Evolutionary conservation across 768 basidiomycete genomes (phyloP), one percentile per base, ranked within the genome.

Genomic region (Boletus rubropictus): DNA sequence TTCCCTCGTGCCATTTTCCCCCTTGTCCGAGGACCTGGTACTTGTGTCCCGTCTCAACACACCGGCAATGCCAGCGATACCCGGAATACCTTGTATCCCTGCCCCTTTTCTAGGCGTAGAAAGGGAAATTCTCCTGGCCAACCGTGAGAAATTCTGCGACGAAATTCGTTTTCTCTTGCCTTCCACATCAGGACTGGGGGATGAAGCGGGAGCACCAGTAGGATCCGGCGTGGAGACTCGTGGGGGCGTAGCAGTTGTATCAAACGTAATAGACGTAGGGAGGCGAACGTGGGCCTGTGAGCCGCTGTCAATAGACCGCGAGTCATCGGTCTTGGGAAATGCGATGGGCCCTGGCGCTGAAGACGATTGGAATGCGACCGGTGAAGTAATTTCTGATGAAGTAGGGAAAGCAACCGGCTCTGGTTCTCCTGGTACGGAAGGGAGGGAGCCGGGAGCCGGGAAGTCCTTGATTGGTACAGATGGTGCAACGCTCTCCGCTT

Each of bases 101-200:
- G 73, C 76, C 31, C 75, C 77, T 52, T 78, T 76, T 22, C 82
- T 77, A 38, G 77, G 75, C 0, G 81, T 76, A 9, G 66, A 24
- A 72, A 86, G 64, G 9, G 87, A 89, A 46, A 91, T 82, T 51
- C 80, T 73, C 50, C 86, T 72, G 14, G 87, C 89, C 31, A 91
- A 61, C 15, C 86, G 77, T 62, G 89, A 86, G 73, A 92, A 87
- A 58, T 90, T 90, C 62, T 92, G 89, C 22, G 86, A 85, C 8
- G 86, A 82, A 48, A 86, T 88, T 17, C 86, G 78, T 61, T 84
- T 87, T 51, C 87, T 74, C 70, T 88, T 89, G 28, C 79, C 79
- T 57, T 87, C 87, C n/a, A 76, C 61, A 3, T 85, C 86, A 1
- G 74, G 74, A 51, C 83, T 79, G 9, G 84, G 82, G 12, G 86